phyloP scores from a whole-genome alignment of 805 yeast species.

The Kodamaea fukazawae region DNA sequence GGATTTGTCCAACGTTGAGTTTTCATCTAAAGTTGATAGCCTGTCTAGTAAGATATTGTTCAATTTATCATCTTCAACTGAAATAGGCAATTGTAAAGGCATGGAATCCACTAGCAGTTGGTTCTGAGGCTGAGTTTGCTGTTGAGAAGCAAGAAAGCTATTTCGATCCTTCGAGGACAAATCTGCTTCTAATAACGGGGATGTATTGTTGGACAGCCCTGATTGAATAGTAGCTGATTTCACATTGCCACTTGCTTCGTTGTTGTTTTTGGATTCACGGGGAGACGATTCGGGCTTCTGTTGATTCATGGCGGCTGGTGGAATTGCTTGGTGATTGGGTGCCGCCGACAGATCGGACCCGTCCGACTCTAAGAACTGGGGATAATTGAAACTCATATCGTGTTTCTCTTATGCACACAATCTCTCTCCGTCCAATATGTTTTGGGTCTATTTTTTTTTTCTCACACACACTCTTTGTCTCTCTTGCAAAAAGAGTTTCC shows the following conservation, averaged over 20 bases:
- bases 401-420: neutral
- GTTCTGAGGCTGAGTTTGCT: too few relatives aligned
- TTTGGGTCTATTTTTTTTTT: conserved; percentile 8
- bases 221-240: neutral
- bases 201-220: conserved; percentile 3
- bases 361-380: conserved; percentile 28
- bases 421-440: conserved; percentile 4
- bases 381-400: conserved; percentile 32
- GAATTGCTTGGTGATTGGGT: neutral
- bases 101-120: neutral
- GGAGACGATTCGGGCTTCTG: conserved; percentile 1
- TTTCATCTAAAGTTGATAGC: conserved; percentile 1
- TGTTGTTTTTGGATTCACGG: neutral
- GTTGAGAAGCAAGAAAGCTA: too few relatives aligned
- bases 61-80: neutral
- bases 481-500: neutral
- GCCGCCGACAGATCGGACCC: conserved; percentile 1
- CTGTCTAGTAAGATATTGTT: conserved; percentile 3
- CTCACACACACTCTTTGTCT: neutral
- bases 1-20: conserved; percentile 1
- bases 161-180: neutral
- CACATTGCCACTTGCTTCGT: neutral
- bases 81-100: neutral
- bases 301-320: conserved; percentile 4
- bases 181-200: conserved; percentile 2